phyloP scores from a whole-genome alignment of 2,329 filamentous ascomycete genomes.

The Penicillium glabrum region DNA sequence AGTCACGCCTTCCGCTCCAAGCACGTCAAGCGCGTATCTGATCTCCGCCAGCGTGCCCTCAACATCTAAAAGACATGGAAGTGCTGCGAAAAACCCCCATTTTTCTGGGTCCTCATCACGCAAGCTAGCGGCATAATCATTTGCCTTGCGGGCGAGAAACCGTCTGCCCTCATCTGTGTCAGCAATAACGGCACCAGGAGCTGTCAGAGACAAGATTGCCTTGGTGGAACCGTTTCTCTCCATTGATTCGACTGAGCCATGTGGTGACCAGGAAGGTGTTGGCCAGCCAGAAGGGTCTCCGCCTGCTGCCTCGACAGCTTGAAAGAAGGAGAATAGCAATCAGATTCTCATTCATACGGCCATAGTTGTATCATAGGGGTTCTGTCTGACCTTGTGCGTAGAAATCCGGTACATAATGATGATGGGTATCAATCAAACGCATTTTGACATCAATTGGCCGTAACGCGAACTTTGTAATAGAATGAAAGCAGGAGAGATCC shows the following conservation, averaged over 20 bases:
- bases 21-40: constrained; percentile 5
- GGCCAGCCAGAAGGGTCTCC: constrained; percentile 24
- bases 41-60: constrained; percentile 9
- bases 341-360: too few species aligned
- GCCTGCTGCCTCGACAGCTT: constrained; percentile 19
- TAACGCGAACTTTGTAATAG: not conserved
- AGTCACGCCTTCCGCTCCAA: constrained; percentile 45
- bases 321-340: not conserved
- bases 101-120: constrained; percentile 8
- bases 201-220: constrained; percentile 10
- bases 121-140: constrained; percentile 7
- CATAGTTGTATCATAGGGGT: too few species aligned
- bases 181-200: constrained; percentile 9
- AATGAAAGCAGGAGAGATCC: too few species aligned
- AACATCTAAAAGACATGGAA: constrained; percentile 8
- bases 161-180: not conserved
- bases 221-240: constrained; percentile 12
- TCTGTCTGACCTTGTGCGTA: constrained; percentile 18
- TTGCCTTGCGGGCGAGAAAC: constrained; percentile 3
- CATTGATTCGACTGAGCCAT: constrained; percentile 15
- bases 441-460: not conserved
- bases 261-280: constrained; percentile 15
- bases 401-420: constrained; percentile 23
- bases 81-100: constrained; percentile 7
- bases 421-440: constrained; percentile 21